Evolutionary conservation across 306 rosid species (phyloP), one percentile per base, ranked within the genome.

Genomic region (Abrus precatorius): DNA sequence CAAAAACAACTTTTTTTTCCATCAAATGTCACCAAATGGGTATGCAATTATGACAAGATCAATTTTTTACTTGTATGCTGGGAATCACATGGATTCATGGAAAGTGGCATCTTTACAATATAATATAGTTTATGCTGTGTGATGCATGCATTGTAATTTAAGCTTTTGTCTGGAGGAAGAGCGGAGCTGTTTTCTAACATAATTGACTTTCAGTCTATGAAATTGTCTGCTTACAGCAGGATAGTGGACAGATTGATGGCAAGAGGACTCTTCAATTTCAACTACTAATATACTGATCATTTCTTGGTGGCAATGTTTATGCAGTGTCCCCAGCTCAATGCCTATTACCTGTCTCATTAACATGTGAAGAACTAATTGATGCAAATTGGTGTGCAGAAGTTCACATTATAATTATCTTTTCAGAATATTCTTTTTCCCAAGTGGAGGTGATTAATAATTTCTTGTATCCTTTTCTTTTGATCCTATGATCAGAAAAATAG

Each of bases 241-340:
- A 74, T 76, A 81, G 50, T 74, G 6, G 54, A 74, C 80, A 81
- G 50, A 34, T 72, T 38, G 41, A 72, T 53, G 83, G 4, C 66
- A 66, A 45, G 47, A 41, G 0, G 68, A 78, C 34, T 28, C 72
- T 45, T 63, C 76, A 68, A 14, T 43, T 61, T 61, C 53, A 41
- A 11, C 69, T 4, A 62, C 14, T 72, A 49, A 69, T 57, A 54
- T 57, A 33, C 49, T 29, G 32, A 41, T 69, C 47, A 44, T 38
- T 44, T 53, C 8, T 54, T 47, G 67, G 52, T 33, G 60, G 57
- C 52, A 10, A 52, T 85, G 84, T 78, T 74, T 45, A n/a, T 66
- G 81, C 74, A 67, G 5, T 82, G 80, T 75, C 84, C 53, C 76
- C 76, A 75, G 66, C 74, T 82, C 78, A 36, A 45, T 52, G 20